Base-by-base conservation (phyloP, 495 filamentous ascomycete genomes). In the Trichoderma parareesei region DNA sequence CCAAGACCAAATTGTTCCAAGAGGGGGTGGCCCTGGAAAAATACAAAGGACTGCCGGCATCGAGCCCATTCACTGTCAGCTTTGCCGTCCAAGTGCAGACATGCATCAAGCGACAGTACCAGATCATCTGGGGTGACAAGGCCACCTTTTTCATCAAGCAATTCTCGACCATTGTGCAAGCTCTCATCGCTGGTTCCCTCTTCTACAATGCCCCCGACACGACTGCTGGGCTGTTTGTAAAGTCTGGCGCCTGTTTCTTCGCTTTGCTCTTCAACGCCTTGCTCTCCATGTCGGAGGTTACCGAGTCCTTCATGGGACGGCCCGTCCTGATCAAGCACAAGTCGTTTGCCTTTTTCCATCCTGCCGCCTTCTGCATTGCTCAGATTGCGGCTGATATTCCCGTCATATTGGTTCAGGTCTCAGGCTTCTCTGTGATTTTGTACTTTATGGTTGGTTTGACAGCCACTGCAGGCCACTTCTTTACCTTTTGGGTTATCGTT, bases 311-410 rank as follows among this genome's bases (percentile, higher is more conserved):
- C 68, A 73, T 79, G 4, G 85, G 84, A 11, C 82, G 89, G 33
- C 89, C 88, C 2, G 89, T 96, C 44, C 75, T 96, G 41, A 77
- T 90, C 64, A 93, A 94, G 68, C 92, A 96, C 73, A 90, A 90
- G 73, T 85, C 82, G 65, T 94, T 91, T 71, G 88, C 88, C 2
- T 93, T 94, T 72, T 93, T 93, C 71, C 86, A 89, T 3, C 91
- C 92, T 11, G 81, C 88, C 1, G 91, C 92, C 49, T 91, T 87
- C 66, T 88, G 87, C 6, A 80, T 96, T 46, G 90, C 90, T 2
- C 85, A 92, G 53, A 89, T 89, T 3, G 79, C 90, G 11, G 84
- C 90, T 14, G 92, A 96, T 71, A 72, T 90, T 5, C 91, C 91
- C 3, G 76, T 92, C 5, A 82, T 90, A 3, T 75, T 91, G 27